phyloP scores from a whole-genome alignment of 495 filamentous ascomycete species.

The Penicillium bialowiezense region DNA sequence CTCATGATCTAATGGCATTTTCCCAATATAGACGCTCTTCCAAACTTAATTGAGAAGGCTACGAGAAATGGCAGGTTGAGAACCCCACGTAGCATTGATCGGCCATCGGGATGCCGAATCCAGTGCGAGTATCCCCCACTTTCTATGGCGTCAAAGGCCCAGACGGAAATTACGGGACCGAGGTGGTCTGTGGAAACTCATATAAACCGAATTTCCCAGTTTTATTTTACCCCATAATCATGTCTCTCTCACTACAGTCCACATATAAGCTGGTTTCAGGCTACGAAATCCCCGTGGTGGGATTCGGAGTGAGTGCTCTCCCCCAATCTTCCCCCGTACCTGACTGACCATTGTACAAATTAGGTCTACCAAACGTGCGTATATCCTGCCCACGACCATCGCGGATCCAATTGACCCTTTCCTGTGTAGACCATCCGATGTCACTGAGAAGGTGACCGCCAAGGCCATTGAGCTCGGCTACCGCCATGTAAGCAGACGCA shows the following conservation, averaged over 20 bases:
- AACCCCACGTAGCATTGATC: constrained; percentile 12
- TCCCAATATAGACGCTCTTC: too few relatives aligned
- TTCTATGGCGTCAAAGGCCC: constrained; percentile 10
- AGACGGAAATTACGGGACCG: constrained; percentile 12
- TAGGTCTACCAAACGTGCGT: constrained; percentile 74
- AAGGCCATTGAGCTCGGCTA: constrained; percentile 71
- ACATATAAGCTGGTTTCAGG: constrained; percentile 71
- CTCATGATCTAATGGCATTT: too few relatives aligned
- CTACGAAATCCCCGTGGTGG: constrained; percentile 71
- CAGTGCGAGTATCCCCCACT: constrained; percentile 8
- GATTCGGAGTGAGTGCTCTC: constrained; percentile 61
- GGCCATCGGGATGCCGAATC: constrained; percentile 10
- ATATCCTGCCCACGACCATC: neutral
- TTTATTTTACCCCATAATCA: constrained; percentile 26
- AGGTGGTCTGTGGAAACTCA: constrained; percentile 15
- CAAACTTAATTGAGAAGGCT: too few relatives aligned
- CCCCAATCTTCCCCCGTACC: neutral
- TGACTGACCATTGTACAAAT: constrained; percentile 8
- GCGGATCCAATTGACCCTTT: constrained; percentile 5
- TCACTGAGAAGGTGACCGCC: constrained; percentile 53
- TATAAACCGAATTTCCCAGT: too few relatives aligned
- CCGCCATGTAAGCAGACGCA: constrained; percentile 53
- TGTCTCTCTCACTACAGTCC: constrained; percentile 62
- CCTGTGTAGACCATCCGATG: constrained; percentile 45
- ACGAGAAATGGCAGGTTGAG: neutral